phyloP scores from a whole-genome alignment of 495 filamentous ascomycete species.

The Neurospora sp. region DNA sequence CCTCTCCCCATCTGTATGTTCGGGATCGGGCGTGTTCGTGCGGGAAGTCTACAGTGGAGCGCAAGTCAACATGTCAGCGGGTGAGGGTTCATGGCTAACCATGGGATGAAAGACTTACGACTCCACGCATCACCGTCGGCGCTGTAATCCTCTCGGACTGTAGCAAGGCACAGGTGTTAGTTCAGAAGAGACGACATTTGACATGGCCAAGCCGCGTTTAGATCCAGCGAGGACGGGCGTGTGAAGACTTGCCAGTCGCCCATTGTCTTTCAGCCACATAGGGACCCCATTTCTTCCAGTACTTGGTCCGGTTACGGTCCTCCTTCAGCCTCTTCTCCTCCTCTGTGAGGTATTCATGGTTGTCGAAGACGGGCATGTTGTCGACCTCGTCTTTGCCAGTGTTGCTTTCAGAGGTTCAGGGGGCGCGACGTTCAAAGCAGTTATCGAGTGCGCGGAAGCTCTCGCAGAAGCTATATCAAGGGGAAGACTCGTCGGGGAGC shows the following conservation, averaged over 20 bases:
- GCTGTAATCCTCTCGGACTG: constrained; percentile 88
- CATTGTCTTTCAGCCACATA: constrained; percentile 75
- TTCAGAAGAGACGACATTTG: neutral
- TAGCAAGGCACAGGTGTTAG: constrained; percentile 14
- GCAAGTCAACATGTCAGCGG: constrained; percentile 1
- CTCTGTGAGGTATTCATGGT: constrained; percentile 69
- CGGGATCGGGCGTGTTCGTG: constrained; percentile 85
- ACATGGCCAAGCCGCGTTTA: neutral
- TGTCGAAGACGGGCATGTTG: constrained; percentile 77
- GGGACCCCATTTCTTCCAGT: constrained; percentile 94
- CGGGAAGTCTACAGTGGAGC: constrained; percentile 58
- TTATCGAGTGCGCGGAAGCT: neutral
- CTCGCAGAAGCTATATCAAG: neutral
- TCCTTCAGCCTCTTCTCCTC: constrained; percentile 85
- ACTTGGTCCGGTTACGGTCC: constrained; percentile 65
- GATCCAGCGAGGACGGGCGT: neutral
- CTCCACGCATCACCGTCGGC: constrained; percentile 89
- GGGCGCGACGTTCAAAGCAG: neutral
- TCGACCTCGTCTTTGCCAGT: neutral
- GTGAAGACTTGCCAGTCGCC: constrained; percentile 61
- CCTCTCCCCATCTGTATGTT: constrained; percentile 89
- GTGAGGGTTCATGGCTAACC: neutral
- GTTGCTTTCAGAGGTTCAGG: neutral
- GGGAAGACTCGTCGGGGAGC: neutral
- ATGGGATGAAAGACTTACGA: constrained; percentile 46